These are phyloP conservation scores for Chytriomyces confervae DNA, from an alignment of 192 early-diverging fungal genomes.

Conservation along the genomic window DNA sequence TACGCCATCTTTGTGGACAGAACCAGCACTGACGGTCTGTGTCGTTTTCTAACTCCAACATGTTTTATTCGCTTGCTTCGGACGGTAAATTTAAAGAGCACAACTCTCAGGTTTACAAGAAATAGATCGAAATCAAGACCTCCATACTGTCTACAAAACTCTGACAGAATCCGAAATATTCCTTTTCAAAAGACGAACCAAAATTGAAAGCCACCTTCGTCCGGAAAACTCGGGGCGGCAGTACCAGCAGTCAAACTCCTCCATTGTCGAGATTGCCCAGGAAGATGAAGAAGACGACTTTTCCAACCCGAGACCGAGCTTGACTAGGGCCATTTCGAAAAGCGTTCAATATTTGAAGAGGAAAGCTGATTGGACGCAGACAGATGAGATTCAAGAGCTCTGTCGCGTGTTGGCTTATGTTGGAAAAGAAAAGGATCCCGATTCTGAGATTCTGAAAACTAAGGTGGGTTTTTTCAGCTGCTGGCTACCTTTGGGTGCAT, in stretches of 20 bases:
- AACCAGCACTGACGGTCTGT: slow-evolving; percentile 32
- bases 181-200: slow-evolving; percentile 47
- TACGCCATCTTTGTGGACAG: slow-evolving; percentile 47
- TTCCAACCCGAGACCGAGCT: neutral
- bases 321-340: neutral
- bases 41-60: neutral
- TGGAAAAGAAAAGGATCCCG: neutral
- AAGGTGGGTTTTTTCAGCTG: slow-evolving; percentile 15
- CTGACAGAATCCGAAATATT: slow-evolving; percentile 49
- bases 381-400: slow-evolving; percentile 5
- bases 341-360: neutral
- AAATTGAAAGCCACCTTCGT: slow-evolving; percentile 4
- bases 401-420: slow-evolving; percentile 12
- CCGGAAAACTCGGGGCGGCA: neutral
- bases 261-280: neutral
- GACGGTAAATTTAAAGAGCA: neutral
- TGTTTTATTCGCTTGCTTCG: neutral
- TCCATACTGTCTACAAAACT: slow-evolving; percentile 48
- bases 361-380: neutral
- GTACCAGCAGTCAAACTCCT: neutral
- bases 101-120: slow-evolving; percentile 34
- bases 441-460: slow-evolving; percentile 20
- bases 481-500: slow-evolving; percentile 1
- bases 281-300: neutral
- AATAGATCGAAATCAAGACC: slow-evolving; percentile 32